Conservation (phyloP, 2,329 filamentous ascomycete species). For the Curvularia spicifera region DNA sequence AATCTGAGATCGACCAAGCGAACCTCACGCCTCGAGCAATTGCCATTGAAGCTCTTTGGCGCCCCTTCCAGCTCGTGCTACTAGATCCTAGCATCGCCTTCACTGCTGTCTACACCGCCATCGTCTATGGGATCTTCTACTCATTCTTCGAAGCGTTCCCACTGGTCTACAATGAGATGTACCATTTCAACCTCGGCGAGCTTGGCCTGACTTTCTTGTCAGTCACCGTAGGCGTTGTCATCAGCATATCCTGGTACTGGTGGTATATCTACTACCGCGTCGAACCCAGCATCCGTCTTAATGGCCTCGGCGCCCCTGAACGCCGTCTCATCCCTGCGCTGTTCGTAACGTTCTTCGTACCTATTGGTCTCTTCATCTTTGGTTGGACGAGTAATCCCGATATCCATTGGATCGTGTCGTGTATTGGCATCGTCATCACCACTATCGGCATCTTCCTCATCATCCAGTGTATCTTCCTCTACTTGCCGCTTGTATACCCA, state of each 20-base stretch:
- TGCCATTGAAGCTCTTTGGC: slow-evolving; percentile 61
- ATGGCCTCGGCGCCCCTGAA: slow-evolving; percentile 73
- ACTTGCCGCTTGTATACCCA: slow-evolving; percentile 69
- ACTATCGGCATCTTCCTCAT: slow-evolving; percentile 53
- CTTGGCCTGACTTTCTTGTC: slow-evolving; percentile 87
- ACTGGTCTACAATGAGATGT: slow-evolving; percentile 75
- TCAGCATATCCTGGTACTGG: slow-evolving; percentile 68
- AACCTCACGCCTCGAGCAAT: slow-evolving; percentile 49
- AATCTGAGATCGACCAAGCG: slow-evolving; percentile 74
- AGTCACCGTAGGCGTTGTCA: slow-evolving; percentile 74
- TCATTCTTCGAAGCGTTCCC: slow-evolving; percentile 74
- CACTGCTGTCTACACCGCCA: slow-evolving; percentile 82
- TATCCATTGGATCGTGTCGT: slow-evolving; percentile 64
- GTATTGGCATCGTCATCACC: slow-evolving; percentile 60
- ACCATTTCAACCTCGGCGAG: slow-evolving; percentile 74
- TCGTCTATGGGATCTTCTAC: slow-evolving; percentile 76
- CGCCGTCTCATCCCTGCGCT: slow-evolving; percentile 77
- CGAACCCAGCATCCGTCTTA: slow-evolving; percentile 63
- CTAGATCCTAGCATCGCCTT: slow-evolving; percentile 83
- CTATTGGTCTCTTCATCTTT: slow-evolving; percentile 69
- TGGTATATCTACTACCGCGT: slow-evolving; percentile 80
- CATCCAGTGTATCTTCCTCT: slow-evolving; percentile 63
- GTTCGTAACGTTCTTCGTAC: slow-evolving; percentile 62
- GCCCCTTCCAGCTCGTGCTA: slow-evolving; percentile 86
- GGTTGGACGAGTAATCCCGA: slow-evolving; percentile 70